Base-by-base conservation (phyloP, 2,329 filamentous ascomycete genomes). In the Pseudocercospora fuligena region DNA sequence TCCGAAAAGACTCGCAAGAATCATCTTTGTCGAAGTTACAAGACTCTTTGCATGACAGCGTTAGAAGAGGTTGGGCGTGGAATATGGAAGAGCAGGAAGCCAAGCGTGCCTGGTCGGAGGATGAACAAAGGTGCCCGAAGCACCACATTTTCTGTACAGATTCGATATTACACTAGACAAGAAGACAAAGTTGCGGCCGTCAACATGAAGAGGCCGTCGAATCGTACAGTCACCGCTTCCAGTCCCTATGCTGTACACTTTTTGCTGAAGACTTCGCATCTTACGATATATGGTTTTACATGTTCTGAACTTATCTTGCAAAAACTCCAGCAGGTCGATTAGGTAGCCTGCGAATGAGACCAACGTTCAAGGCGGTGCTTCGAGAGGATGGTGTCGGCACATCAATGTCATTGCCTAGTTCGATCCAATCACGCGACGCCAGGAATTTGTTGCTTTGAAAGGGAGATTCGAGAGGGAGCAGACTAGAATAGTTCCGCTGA, bases 351-450 rank as follows among this genome's bases (percentile, higher is more conserved):
- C 59, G 25, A 9, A 61, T 61, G 1, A 61, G 25, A 8, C 59
- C 43, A 31, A 61, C 59, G 21, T 61, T 31, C 25, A 61, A 27
- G 12, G 59, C 40, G 12, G 59, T 61, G 16, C 29, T 51, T 12
- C 36, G 21, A 21, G 36, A 25, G 19, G 25, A n/a, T 12, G 58
- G 58, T 8, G 25, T 47, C 5, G 58, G 5, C 40, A 63, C 14
- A 31, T 58, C 29, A 16, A 63, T n/a, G 23, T 60, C 51, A n/a
- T 64, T 66, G 1, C 65, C 65, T 6, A 61, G 23, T 6, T 40
- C 25, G 23, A 58, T 40, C 61, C 56, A 64, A 9, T 66, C 65
- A 19, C 19, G 29, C 6, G 65, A n/a, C 9, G 14, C 25, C 31
- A 60, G 19, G 23, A 60, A 47, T 5, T 49, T 14, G 16, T 61